phyloP scores from a whole-genome alignment of 2,329 filamentous ascomycete genomes.

The Aspergillus fumigatiaffinis region DNA sequence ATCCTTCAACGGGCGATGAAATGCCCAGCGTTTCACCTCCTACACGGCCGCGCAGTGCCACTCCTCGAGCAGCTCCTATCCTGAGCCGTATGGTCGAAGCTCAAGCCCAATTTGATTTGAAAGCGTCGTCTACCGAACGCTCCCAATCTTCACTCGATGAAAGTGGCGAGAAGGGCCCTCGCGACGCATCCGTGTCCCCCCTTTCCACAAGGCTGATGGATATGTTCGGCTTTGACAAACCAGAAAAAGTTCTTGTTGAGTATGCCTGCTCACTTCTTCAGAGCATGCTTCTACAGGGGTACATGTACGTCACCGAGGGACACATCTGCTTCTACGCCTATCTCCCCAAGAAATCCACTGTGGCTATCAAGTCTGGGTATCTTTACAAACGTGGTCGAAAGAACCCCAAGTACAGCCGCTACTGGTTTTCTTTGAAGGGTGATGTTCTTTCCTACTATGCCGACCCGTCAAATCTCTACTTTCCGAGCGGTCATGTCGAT shows the following conservation, averaged over 20 bases:
- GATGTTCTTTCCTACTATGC: slow-evolving; percentile 89
- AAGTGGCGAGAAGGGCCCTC: slow-evolving; percentile 49
- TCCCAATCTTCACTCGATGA: slow-evolving; percentile 17
- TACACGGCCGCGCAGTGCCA: slow-evolving; percentile 31
- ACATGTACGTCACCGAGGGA: slow-evolving; percentile 88
- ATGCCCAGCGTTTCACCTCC: slow-evolving; percentile 14
- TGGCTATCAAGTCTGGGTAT: slow-evolving; percentile 79
- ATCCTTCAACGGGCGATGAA: slow-evolving; percentile 14
- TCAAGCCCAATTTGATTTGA: slow-evolving; percentile 54
- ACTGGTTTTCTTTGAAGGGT: slow-evolving; percentile 90
- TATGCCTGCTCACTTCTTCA: slow-evolving; percentile 93
- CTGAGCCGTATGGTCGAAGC: slow-evolving; percentile 77
- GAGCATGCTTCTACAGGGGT: slow-evolving; percentile 86
- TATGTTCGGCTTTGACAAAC: slow-evolving; percentile 76
- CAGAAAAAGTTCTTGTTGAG: slow-evolving; percentile 83
- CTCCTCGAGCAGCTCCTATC: slow-evolving; percentile 60
- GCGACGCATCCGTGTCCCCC: slow-evolving; percentile 48
- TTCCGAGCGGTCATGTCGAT: slow-evolving; percentile 87
- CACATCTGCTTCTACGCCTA: slow-evolving; percentile 98
- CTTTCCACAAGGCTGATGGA: slow-evolving; percentile 71
- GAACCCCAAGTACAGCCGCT: slow-evolving; percentile 81
- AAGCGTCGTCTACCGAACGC: slow-evolving; percentile 15
- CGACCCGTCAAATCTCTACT: slow-evolving; percentile 81
- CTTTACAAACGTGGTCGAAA: slow-evolving; percentile 83
- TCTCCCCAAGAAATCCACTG: slow-evolving; percentile 82